Base-by-base conservation (phyloP, 2,329 filamentous ascomycete species). In the Xylaria sp. region DNA sequence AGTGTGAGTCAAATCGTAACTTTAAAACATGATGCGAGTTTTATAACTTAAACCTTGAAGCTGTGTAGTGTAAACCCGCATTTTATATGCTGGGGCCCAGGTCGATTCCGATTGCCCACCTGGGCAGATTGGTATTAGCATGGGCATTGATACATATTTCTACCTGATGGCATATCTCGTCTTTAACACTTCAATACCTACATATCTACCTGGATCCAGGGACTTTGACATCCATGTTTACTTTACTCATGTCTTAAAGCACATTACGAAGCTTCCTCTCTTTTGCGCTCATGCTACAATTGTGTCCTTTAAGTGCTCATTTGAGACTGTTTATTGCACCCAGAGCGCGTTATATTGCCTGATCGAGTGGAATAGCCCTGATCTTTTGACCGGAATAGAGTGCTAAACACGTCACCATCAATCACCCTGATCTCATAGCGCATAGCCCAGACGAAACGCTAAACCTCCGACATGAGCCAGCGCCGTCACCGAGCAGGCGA, bases 401-500 rank as follows among this genome's bases (percentile, higher is more conserved):
- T 31, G 9, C 58, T 28, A 28, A 51, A 51, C 18, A n/a, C 25
- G 34, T 25, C 48, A 44, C 54, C 48, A 13, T 31, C 52, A 15
- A 31, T 25, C 46, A 23, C 52, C 46, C 46, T 50, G 23, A 28
- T 64, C 55, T 44, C 9, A 39, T 31, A 28, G 37, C 39, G 9
- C 48, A 52, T 23, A 55, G 20, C 15, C 5, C 52, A 55, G 56
- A 63, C 67, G 63, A 63, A 34, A 72, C 73, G 41, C 51, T 62
- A 10, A 34, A 57, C 67, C 72, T 65, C 39, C 51, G 60, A 56
- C 23, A 69, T 69, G 64, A 52, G 28, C 59, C 20, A 39, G 23
- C 46, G 54, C 73, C 70, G 68, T 70, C 68, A 72, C 65, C 66
- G 69, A 76, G 34, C 65, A 69, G 67, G 50, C 65, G 68, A 72